A percentile compares a stretch with the other conserved stretches of the same genome.
These are phyloP conservation scores for Myriangium duriaei DNA, from an alignment of 2,329 filamentous ascomycete genomes.

Conservation along the genomic window DNA sequence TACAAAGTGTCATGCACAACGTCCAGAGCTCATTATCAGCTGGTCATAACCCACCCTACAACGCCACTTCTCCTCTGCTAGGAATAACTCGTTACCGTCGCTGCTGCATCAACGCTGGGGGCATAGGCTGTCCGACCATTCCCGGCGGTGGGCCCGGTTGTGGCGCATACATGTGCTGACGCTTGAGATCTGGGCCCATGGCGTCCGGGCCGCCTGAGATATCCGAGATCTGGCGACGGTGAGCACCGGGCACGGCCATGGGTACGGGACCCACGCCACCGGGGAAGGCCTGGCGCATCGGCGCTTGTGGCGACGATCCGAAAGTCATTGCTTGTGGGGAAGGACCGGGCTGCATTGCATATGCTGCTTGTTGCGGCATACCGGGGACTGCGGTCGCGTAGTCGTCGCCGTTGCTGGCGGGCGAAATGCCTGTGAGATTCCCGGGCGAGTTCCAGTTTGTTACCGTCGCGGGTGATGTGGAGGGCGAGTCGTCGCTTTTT, in stretches of 20 bases:
- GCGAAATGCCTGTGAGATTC: conserved; percentile 45
- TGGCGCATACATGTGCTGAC: conserved; percentile 43
- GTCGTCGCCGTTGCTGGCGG: conserved; percentile 37
- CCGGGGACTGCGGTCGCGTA: conserved; percentile 32
- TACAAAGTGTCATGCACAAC: no score
- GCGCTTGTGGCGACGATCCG: conserved; percentile 26
- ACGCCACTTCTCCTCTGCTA: no score
- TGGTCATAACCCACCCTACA: no score
- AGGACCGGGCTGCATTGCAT: conserved; percentile 11
- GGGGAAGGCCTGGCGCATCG: conserved; percentile 21
- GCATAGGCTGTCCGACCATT: conserved; percentile 26
- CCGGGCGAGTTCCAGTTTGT: conserved; percentile 54
- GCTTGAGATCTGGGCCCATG: conserved; percentile 40
- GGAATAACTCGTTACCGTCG: conserved; percentile 31
- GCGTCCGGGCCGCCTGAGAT: conserved; percentile 43
- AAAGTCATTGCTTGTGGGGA: conserved; percentile 25
- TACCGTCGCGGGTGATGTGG: conserved; percentile 46
- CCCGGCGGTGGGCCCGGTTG: conserved; percentile 18
- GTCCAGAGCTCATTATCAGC: no score
- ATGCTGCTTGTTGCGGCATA: conserved; percentile 23
- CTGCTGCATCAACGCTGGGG: conserved; percentile 37
- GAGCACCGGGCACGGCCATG: conserved; percentile 23
- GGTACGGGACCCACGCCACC: no score
- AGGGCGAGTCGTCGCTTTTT: conserved; percentile 51
- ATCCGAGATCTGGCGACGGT: conserved; percentile 49